Evolutionary conservation across 1,139 yeast genomes (phyloP), one percentile per base, ranked within the genome.

Genomic region (Zygosaccharomyces sapae): DNA sequence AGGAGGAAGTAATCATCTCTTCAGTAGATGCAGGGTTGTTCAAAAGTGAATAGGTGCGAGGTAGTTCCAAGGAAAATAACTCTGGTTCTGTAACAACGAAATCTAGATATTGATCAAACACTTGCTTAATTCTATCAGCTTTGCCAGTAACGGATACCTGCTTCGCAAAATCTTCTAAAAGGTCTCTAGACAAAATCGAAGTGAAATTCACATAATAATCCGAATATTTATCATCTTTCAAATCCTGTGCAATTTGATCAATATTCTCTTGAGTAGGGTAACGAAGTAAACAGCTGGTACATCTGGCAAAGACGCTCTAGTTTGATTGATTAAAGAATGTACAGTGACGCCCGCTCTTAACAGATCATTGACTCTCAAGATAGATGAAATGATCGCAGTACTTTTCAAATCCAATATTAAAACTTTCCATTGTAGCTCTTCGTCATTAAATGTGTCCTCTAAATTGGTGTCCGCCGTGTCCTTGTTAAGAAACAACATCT

Each of bases 211-310:
- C 75, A 61, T 87, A 88, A 59, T 77, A 83, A 38, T 80, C 77
- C 38, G 88, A 87, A 65, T 94, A 92, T 54, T 81, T 80, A 52
- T 87, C 94, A 41, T 71, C 71, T 33, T 77, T 75, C 50, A 94
- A 69, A 63, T 94, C 98, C 43, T 79, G 77, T 16, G 88, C 76
- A 33, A 92, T 84, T 22, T 70, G 63, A 39, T 77, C 69, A 41
- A 92, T 73, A 62, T 92, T 94, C 45, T 80, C 90, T 33, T 75
- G 71, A 0, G 95, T 86, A 3, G 98, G 98, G 86, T 86, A 39
- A 92, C 82, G 59, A 94, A 90, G 68, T 94, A 92, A 41, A 94
- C 80, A 3, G 82, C 98, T 1, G 97, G 96, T 6, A 90, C 97
- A 59, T 92, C 98, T 1, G 95, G 88, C 46, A 92, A 74, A 1